These are phyloP conservation scores for Flaveria robusta DNA, from an alignment of 129 eudicot species.

Conservation along the genomic window DNA sequence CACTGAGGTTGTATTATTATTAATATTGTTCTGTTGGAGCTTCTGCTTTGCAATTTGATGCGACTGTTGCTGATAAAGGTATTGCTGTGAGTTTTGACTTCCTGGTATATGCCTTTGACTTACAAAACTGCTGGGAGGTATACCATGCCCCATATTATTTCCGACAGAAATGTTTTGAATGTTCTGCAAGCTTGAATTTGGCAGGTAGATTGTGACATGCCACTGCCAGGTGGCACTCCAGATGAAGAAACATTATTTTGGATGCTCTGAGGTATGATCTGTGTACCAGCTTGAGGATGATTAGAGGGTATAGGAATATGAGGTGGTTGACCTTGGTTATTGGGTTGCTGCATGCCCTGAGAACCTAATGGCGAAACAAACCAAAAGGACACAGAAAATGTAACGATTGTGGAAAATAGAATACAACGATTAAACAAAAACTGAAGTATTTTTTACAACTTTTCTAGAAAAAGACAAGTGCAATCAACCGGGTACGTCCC, in stretches of 20 bases:
- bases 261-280: conserved; percentile 46
- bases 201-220: conserved; percentile 53
- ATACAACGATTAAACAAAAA: not conserved
- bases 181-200: conserved; percentile 74
- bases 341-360: conserved; percentile 54
- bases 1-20: conserved; percentile 39
- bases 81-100: conserved; percentile 69
- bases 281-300: conserved; percentile 50
- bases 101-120: conserved; percentile 75
- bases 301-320: conserved; percentile 40
- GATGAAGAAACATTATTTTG: conserved; percentile 51
- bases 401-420: not conserved
- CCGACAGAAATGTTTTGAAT: conserved; percentile 66
- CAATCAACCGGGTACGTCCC: not conserved
- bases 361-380: conserved; percentile 31
- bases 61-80: conserved; percentile 36
- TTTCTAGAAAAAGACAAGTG: not conserved
- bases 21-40: conserved; percentile 21
- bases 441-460: not conserved
- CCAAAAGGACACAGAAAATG: not conserved
- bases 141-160: conserved; percentile 50
- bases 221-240: conserved; percentile 59
- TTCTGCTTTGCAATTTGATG: conserved; percentile 68
- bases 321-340: conserved; percentile 58
- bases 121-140: conserved; percentile 49